Conservation (phyloP, 306 rosid species). For the Gastrolobium bilobum region DNA sequence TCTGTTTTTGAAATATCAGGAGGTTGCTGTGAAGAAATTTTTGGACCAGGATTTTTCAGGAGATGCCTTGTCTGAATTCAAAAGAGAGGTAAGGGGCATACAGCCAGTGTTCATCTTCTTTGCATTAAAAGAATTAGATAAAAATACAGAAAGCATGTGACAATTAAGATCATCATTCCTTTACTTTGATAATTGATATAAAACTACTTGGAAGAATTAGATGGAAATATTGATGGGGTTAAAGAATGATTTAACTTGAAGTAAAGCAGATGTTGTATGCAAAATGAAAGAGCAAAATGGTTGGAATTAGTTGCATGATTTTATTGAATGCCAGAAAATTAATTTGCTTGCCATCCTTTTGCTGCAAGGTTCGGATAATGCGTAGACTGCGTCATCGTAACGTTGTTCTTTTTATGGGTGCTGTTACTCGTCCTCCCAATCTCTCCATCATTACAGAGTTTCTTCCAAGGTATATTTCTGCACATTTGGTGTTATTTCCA, state of each 20-base stretch:
- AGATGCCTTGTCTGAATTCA: constrained; percentile 98
- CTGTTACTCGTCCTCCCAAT: constrained; percentile 97
- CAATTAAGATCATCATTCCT: background rate
- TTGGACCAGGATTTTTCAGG: constrained; percentile 99
- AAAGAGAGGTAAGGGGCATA: constrained; percentile 91
- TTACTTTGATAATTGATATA: background rate
- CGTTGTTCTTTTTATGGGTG: constrained; percentile 98
- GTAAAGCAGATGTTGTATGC: background rate
- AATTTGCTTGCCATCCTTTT: constrained; percentile 46
- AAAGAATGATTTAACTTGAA: constrained; percentile 20
- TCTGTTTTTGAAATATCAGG: constrained; percentile 69
- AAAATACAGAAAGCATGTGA: background rate
- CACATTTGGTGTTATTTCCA: constrained; percentile 4
- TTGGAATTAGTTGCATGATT: too few species aligned
- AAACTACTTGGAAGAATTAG: constrained; percentile 37
- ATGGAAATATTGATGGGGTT: background rate
- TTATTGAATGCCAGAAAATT: background rate
- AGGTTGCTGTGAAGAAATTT: constrained; percentile 99
- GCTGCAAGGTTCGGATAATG: constrained; percentile 91
- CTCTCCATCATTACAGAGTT: constrained; percentile 96
- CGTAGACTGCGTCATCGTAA: constrained; percentile 97
- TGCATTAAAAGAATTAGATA: constrained; percentile 15
- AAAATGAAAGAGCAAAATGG: constrained; percentile 19
- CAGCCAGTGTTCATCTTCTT: constrained; percentile 21
- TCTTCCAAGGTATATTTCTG: constrained; percentile 83